Evolutionary conservation across 768 basidiomycete species (phyloP).

Genomic region (Lactarius psammicola): DNA sequence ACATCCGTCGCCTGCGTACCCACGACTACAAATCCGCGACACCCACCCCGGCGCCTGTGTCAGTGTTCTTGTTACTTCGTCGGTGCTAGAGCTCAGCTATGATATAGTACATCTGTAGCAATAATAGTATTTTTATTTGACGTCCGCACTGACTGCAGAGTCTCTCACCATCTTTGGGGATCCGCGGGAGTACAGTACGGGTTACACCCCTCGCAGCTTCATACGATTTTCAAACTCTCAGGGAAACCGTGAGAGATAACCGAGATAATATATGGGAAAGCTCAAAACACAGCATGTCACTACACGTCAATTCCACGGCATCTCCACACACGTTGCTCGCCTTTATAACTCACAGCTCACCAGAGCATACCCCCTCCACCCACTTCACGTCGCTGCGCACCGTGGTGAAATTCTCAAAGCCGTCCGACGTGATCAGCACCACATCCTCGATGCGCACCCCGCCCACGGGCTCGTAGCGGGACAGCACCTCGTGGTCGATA

Average conservation of each 20-base stretch:
- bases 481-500: slow-evolving; percentile 68
- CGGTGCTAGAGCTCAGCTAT: background rate
- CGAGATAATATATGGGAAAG: background rate
- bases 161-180: background rate
- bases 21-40: background rate
- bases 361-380: slow-evolving; percentile 81
- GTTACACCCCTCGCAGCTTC: background rate
- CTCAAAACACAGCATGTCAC: background rate
- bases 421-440: slow-evolving; percentile 69
- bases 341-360: slow-evolving; percentile 38
- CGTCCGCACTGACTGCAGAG: no score
- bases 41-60: background rate
- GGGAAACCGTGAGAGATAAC: background rate
- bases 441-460: slow-evolving; percentile 96
- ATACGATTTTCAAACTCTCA: background rate
- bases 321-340: background rate
- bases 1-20: background rate
- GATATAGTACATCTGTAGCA: no score
- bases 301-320: background rate
- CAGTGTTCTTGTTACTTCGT: background rate
- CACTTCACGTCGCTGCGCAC: slow-evolving; percentile 79
- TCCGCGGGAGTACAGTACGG: background rate
- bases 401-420: slow-evolving; percentile 82
- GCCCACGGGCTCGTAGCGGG: slow-evolving; percentile 76
- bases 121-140: no score